These are phyloP conservation scores for Catunica adiposa DNA, from an alignment of 2,329 filamentous ascomycete species.

Conservation along the genomic window DNA sequence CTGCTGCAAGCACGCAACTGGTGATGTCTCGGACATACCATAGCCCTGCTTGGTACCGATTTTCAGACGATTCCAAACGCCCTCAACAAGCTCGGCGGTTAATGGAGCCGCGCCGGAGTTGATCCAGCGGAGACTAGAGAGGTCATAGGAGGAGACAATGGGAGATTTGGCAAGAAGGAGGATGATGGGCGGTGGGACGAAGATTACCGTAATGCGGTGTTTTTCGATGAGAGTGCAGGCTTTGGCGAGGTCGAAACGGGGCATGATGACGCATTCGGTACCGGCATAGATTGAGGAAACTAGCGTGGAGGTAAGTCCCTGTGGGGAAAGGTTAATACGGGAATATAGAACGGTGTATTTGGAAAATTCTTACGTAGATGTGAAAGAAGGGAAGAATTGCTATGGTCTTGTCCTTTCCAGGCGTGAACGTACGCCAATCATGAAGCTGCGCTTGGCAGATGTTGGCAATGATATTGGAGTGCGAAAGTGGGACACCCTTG, in stretches of 20 bases:
- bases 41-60: constrained; percentile 85
- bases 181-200: constrained; percentile 72
- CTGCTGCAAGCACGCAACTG: constrained; percentile 56
- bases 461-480: constrained; percentile 70
- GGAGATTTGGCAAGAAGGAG: constrained; percentile 68
- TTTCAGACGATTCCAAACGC: constrained; percentile 55
- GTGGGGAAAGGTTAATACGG: constrained; percentile 1
- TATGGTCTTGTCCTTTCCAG: constrained; percentile 53
- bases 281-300: constrained; percentile 34
- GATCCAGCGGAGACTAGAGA: constrained; percentile 64
- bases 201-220: constrained; percentile 58
- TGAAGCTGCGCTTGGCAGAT: constrained; percentile 35
- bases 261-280: constrained; percentile 53
- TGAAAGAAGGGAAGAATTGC: constrained; percentile 82
- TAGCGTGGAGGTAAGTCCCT: constrained; percentile 22
- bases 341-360: background rate
- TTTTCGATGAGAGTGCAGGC: constrained; percentile 66
- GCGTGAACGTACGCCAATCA: constrained; percentile 39
- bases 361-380: constrained; percentile 54
- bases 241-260: constrained; percentile 62
- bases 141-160: constrained; percentile 60
- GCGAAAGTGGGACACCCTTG: constrained; percentile 79
- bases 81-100: constrained; percentile 61
- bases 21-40: constrained; percentile 73
- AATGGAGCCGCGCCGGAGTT: constrained; percentile 79